phyloP scores from a whole-genome alignment of 139 green algal species.

The Chlamydomonas sphaeroides region DNA sequence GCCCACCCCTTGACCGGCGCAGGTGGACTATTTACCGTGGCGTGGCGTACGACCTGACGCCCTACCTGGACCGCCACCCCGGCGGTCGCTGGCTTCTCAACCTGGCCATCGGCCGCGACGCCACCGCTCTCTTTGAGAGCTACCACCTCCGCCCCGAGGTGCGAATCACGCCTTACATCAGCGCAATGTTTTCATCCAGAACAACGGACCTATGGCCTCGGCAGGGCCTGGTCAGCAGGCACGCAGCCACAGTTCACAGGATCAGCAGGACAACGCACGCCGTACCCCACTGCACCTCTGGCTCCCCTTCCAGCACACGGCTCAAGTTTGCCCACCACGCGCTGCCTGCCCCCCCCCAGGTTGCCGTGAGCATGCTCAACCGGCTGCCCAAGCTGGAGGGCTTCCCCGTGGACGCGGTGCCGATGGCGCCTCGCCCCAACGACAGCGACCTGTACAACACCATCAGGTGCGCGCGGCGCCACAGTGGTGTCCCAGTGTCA shows the following conservation, averaged over 20 bases:
- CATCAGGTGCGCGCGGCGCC: constrained; percentile 41
- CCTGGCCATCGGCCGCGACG: constrained; percentile 81
- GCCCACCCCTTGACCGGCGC: too few species aligned
- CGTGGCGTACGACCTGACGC: constrained; percentile 66
- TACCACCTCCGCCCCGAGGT: constrained; percentile 85
- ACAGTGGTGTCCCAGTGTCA: too few species aligned
- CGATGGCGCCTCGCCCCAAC: constrained; percentile 79
- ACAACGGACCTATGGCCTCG: too few species aligned
- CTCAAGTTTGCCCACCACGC: too few species aligned
- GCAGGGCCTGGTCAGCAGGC: too few species aligned
- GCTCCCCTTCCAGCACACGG: too few species aligned
- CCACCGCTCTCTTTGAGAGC: constrained; percentile 86
- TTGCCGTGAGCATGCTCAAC: constrained; percentile 64
- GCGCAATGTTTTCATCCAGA: background rate
- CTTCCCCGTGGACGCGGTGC: constrained; percentile 84
- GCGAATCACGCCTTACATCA: constrained; percentile 35
- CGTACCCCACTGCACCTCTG: too few species aligned
- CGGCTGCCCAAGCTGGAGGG: constrained; percentile 75
- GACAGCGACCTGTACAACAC: constrained; percentile 77
- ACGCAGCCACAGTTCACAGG: too few species aligned
- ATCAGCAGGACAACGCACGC: too few species aligned
- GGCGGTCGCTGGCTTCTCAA: constrained; percentile 79
- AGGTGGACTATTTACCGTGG: constrained; percentile 80
- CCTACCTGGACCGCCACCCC: constrained; percentile 73
- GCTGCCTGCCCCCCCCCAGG: constrained; percentile 43